Base-by-base conservation (phyloP, 495 filamentous ascomycete species). In the Lasiosphaeris hirsuta region DNA sequence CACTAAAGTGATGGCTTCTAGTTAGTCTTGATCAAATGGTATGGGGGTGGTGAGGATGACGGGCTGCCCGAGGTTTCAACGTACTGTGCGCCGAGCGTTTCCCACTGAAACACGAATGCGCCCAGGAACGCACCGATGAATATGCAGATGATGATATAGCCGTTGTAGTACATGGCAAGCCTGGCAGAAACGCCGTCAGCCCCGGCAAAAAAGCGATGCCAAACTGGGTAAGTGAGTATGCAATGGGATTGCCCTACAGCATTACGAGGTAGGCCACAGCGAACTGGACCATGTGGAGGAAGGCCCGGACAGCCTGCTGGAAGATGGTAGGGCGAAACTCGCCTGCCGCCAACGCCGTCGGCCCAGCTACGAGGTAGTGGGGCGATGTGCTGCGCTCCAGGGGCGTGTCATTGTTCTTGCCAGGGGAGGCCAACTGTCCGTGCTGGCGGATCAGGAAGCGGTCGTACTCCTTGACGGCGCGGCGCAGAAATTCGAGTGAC, bases 201-300 rank as follows among this genome's bases (percentile, higher is more conserved):
- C n/a, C n/a, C n/a, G n/a, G n/a, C n/a, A n/a, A n/a, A n/a, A n/a
- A n/a, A n/a, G n/a, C n/a, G n/a, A n/a, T n/a, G n/a, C n/a, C n/a
- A n/a, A n/a, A n/a, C n/a, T n/a, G n/a, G n/a, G n/a, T 15, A 17
- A 19, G 0, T 4, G 15, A 40, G 33, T n/a, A 10, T 1, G 34
- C 7, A 15, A 18, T 11, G 36, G 8, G 15, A 39, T 0, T 23
- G 5, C 33, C 61, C 9, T 18, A 69, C 52, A 90, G 66, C 86
- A 90, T 88, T 54, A 89, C 68, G 63, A 89, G 81, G 63, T 90
- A 91, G 13, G 85, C 86, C 4, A 86, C 78, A 0, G 81, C 84
- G 63, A 90, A 88, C 59, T 89, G 86, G 15, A 82, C 7, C 74
- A 81, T 85, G 62, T 89, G 83, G 19, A 92, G 57, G 34, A 79